phyloP scores from a whole-genome alignment of 2,329 filamentous ascomycete genomes.

The Exserohilum turcica region DNA sequence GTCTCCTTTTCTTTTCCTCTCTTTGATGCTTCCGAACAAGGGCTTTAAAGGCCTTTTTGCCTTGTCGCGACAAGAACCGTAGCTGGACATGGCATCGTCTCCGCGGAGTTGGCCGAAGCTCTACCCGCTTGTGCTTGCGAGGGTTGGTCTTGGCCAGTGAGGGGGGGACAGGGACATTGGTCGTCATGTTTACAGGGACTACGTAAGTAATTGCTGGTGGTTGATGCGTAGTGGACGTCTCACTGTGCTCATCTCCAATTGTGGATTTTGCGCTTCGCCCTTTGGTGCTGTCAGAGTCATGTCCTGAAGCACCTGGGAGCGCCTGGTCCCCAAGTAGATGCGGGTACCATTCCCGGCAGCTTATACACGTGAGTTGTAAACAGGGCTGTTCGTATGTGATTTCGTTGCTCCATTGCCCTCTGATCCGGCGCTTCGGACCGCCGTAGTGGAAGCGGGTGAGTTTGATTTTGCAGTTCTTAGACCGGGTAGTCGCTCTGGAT shows the following conservation, averaged over 20 bases:
- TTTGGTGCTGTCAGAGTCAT: too few relatives aligned
- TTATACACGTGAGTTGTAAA: slow-evolving; percentile 17
- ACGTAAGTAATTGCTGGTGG: not conserved
- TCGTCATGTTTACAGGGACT: not conserved
- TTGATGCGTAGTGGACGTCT: not conserved
- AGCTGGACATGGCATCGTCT: not conserved
- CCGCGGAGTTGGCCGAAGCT: not conserved
- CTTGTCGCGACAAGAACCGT: not conserved
- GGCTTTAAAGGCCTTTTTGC: slow-evolving; percentile 3
- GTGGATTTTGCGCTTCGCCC: too few relatives aligned
- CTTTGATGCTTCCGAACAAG: not conserved
- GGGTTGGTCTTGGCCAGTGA: too few relatives aligned
- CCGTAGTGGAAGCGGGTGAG: slow-evolving; percentile 25
- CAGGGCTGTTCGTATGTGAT: slow-evolving; percentile 23
- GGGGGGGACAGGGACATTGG: not conserved
- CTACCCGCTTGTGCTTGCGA: not conserved
- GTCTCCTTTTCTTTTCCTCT: slow-evolving; percentile 4
- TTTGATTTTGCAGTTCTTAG: slow-evolving; percentile 20
- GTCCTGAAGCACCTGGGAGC: not conserved
- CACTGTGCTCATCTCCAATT: not conserved
- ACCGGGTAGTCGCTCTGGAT: not conserved
- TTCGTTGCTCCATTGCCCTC: slow-evolving; percentile 7
- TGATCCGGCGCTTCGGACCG: slow-evolving; percentile 9
- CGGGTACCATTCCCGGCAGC: slow-evolving; percentile 19
- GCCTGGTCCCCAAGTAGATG: slow-evolving; percentile 6